Evolutionary conservation across 2,329 filamentous ascomycete species (phyloP).

Genomic region (Lachnellula cervina): DNA sequence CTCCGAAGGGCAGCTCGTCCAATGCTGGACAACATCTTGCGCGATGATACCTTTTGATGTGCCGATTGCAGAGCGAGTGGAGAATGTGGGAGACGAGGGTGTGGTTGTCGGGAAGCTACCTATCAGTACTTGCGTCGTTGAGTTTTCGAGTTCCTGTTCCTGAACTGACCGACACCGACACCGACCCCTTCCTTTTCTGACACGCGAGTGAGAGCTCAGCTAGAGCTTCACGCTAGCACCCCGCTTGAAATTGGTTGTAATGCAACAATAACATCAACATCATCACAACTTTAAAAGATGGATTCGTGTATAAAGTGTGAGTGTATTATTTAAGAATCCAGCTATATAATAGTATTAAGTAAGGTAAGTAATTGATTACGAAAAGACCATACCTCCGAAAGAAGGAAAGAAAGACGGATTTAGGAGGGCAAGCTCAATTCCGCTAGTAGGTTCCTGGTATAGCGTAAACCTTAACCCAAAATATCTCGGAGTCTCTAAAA

Average conservation of each 20-base stretch:
- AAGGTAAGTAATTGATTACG: too few species aligned
- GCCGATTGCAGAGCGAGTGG: background rate
- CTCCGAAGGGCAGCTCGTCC: constrained; percentile 29
- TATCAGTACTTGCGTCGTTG: background rate
- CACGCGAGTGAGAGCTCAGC: constrained; percentile 15
- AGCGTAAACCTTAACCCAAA: too few species aligned
- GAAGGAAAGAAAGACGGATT: too few species aligned
- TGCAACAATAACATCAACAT: background rate
- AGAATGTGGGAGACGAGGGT: constrained; percentile 9
- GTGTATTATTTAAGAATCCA: too few species aligned
- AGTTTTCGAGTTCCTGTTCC: background rate
- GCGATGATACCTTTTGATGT: background rate
- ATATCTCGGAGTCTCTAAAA: background rate
- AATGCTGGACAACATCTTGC: constrained; percentile 31
- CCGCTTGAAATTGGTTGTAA: background rate
- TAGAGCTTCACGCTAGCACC: background rate
- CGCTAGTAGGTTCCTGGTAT: too few species aligned
- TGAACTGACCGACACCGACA: background rate
- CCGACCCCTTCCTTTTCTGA: constrained; percentile 18
- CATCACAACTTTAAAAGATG: background rate
- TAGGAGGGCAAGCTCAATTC: too few species aligned
- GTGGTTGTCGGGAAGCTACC: background rate
- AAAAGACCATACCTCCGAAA: too few species aligned
- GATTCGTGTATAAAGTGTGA: too few species aligned
- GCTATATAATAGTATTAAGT: too few species aligned